Base-by-base conservation (phyloP, 352 stramenopile genomes). In the Pseudoperonospora humuli region DNA sequence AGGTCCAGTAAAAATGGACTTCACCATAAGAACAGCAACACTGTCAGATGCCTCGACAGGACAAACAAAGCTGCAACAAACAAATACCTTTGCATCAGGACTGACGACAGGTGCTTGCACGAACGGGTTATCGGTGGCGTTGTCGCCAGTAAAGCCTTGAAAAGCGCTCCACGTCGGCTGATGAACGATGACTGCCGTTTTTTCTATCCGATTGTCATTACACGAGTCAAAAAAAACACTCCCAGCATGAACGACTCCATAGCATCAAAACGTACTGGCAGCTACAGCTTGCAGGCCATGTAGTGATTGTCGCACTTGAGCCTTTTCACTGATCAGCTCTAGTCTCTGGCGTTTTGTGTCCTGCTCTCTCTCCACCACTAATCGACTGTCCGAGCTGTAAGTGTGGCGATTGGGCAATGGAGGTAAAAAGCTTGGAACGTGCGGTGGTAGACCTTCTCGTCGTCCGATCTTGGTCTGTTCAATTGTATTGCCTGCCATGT, bases 381-480 rank as follows among this genome's bases (percentile, higher is more conserved):
- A 26, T 17, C 62, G 57, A 50, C 68, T 70, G 13, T 83, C 59
- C 0, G 67, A 70, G 39, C 64, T 77, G 48, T 83, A 83, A 17
- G 70, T 79, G 40, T 83, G 70, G 8, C 68, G 66, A 39, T 74
- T 74, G 3, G 70, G 70, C 39, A 83, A 44, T 3, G 70, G 67
- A 8, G 70, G 70, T 18, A 75, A 24, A 25, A 83, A 83, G 11
- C 48, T 64, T 15, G 70, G 70, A 4, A 75, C 67, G 45, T 83
- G 65, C 19, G 61, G 48, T 0, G 70, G 70, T 9, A 79, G 47
- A 1, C 59, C 50, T 26, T 79, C 70, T 43, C 70, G 63, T 42
- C 65, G 63, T 37, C 70, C 70, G 43, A 83, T 79, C 47, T 75
- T 70, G 24, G 56, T 66, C 47, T 79, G 61, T 23, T 83, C 70